These are phyloP conservation scores for Colletotrichum ledebouriae DNA, from an alignment of 2,329 filamentous ascomycete species.

Conservation along the genomic window DNA sequence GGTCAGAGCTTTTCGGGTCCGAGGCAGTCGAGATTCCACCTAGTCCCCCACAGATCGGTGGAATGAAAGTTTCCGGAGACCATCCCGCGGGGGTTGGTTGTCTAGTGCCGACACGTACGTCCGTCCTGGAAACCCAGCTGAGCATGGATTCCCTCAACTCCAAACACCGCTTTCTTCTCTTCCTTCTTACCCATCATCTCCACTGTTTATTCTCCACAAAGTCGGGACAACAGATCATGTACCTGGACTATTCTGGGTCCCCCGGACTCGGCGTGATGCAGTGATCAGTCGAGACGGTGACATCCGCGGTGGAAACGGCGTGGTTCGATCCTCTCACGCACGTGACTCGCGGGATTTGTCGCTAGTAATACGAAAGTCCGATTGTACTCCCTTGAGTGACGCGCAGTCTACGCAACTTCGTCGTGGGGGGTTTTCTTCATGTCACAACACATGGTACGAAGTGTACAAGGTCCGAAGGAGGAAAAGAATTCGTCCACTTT, in stretches of 20 bases:
- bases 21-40: slow-evolving; percentile 21
- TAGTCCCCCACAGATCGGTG: slow-evolving; percentile 34
- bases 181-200: slow-evolving; percentile 29
- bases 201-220: slow-evolving; percentile 39
- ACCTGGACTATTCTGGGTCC: slow-evolving; percentile 14
- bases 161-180: not conserved
- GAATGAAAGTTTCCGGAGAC: slow-evolving; percentile 8
- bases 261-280: slow-evolving; percentile 17
- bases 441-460: not conserved
- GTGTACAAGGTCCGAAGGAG: slow-evolving; percentile 6
- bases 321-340: slow-evolving; percentile 10
- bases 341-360: slow-evolving; percentile 37
- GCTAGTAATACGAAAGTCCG: slow-evolving; percentile 9
- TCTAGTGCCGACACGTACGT: slow-evolving; percentile 12
- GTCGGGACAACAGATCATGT: slow-evolving; percentile 32
- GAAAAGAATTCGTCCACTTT: not conserved
- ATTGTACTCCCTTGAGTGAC: slow-evolving; percentile 9
- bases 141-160: slow-evolving; percentile 21
- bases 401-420: slow-evolving; percentile 5
- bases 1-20: slow-evolving; percentile 9
- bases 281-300: slow-evolving; percentile 36
- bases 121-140: not conserved
- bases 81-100: slow-evolving; percentile 21
- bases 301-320: slow-evolving; percentile 36
- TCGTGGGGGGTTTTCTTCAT: slow-evolving; percentile 10